Percentiles rank a stretch among this genome's conserved stretches.
Evolutionary conservation across 176 grass and related monocot genomes (phyloP).

Genomic region (Phragmites australis): DNA sequence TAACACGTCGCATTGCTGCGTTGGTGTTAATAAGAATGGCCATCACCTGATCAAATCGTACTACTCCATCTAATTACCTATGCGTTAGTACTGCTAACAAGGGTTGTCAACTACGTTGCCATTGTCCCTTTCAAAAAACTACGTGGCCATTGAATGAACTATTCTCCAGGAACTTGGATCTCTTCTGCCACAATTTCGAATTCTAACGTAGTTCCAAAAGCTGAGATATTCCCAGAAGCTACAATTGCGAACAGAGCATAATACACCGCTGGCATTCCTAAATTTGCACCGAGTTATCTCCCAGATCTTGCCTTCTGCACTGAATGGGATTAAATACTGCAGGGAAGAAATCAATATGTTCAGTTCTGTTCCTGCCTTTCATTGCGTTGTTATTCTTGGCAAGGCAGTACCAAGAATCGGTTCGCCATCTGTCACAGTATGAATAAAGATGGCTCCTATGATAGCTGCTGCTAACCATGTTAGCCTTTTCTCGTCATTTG

Average conservation of each 20-base stretch:
- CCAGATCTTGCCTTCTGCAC: constrained; percentile 8
- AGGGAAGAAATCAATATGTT: not conserved
- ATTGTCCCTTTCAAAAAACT: no score
- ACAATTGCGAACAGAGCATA: not conserved
- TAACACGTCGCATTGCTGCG: no score
- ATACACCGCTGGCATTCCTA: not conserved
- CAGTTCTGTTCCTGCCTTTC: not conserved
- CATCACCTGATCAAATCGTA: no score
- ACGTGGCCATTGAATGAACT: no score
- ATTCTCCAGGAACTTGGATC: no score
- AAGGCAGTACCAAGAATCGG: not conserved
- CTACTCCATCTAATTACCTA: no score
- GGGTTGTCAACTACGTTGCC: no score
- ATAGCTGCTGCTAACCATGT: not conserved
- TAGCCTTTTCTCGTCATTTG: constrained; percentile 6
- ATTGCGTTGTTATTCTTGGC: not conserved
- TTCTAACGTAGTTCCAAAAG: no score
- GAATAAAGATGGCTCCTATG: not conserved
- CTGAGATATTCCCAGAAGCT: not conserved
- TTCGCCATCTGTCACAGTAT: constrained; percentile 2
- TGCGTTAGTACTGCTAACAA: no score
- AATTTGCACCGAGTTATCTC: constrained; percentile 9
- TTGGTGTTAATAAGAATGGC: no score
- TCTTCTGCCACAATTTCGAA: no score
- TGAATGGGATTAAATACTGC: not conserved